Evolutionary conservation across 768 basidiomycete species (phyloP).

Genomic region (Chalciporus sphaerocephalus): DNA sequence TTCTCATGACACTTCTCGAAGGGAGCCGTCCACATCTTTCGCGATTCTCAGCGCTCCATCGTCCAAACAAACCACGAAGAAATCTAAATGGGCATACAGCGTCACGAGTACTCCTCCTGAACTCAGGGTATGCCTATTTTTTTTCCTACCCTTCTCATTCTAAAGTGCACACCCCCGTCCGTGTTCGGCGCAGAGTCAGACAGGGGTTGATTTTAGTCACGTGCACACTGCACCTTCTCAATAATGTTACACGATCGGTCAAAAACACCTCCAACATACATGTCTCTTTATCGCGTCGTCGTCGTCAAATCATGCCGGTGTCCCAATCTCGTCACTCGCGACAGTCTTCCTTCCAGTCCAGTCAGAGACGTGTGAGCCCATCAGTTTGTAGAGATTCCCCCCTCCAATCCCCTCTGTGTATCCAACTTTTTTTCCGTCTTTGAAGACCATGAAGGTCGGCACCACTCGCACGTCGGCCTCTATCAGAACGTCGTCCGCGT

Average conservation of each 20-base stretch:
- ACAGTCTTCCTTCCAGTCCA: not conserved
- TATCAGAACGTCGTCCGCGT: conserved; percentile 45
- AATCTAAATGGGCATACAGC: not conserved
- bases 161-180: not conserved
- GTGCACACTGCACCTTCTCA: not conserved
- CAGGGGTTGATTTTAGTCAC: conserved; percentile 2
- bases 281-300: not conserved
- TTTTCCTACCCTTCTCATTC: not conserved
- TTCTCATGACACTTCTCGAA: not conserved
- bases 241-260: not conserved
- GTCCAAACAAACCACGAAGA: not conserved
- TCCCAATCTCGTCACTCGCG: not conserved
- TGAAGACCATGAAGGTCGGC: conserved; percentile 29
- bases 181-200: not conserved
- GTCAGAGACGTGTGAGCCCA: conserved; percentile 16
- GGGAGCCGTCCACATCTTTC: not conserved
- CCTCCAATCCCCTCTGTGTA: conserved; percentile 24
- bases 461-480: conserved; percentile 57
- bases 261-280: not conserved
- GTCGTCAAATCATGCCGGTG: not conserved
- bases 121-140: not conserved
- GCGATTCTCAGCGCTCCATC: not conserved
- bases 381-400: conserved; percentile 22
- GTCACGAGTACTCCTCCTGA: not conserved
- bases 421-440: conserved; percentile 27